Percentiles rank a stretch among this genome's conserved stretches.
These are phyloP conservation scores for Entomortierella lignicola DNA, from an alignment of 192 early-diverging fungal genomes.

Conservation along the genomic window DNA sequence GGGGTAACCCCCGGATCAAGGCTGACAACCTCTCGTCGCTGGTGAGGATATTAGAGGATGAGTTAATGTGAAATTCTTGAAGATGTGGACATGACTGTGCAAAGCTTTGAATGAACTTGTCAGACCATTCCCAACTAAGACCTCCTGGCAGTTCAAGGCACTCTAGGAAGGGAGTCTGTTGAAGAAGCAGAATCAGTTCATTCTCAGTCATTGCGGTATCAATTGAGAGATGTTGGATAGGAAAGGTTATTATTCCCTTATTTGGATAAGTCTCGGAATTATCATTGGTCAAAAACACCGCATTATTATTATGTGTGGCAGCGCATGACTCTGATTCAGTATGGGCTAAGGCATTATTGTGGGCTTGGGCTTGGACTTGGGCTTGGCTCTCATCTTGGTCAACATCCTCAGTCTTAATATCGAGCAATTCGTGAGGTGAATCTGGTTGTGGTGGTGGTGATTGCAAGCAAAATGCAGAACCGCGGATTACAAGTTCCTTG, in stretches of 20 bases:
- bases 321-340: too few species aligned
- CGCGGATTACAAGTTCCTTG: slow-evolving; percentile 3
- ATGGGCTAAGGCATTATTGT: too few species aligned
- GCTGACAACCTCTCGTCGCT: slow-evolving; percentile 11
- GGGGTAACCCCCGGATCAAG: not conserved
- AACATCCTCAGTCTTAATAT: too few species aligned
- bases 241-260: not conserved
- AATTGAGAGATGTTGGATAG: slow-evolving; percentile 15
- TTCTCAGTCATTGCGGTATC: slow-evolving; percentile 5
- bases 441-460: not conserved
- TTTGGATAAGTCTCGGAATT: not conserved
- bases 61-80: slow-evolving; percentile 19
- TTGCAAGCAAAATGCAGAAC: slow-evolving; percentile 12
- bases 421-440: too few species aligned
- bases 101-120: not conserved
- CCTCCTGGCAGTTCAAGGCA: slow-evolving; percentile 32
- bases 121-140: slow-evolving; percentile 13
- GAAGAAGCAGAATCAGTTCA: slow-evolving; percentile 1
- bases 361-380: too few species aligned
- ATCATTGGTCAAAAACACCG: not conserved
- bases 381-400: too few species aligned
- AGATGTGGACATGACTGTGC: slow-evolving; percentile 3
- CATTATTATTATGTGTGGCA: too few species aligned
- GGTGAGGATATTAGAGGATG: not conserved
- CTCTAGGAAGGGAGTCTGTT: slow-evolving; percentile 12